Evolutionary conservation across 2,329 filamentous ascomycete genomes (phyloP), one percentile per base, ranked within the genome.

Genomic region (Arthrobotrys sinensis): DNA sequence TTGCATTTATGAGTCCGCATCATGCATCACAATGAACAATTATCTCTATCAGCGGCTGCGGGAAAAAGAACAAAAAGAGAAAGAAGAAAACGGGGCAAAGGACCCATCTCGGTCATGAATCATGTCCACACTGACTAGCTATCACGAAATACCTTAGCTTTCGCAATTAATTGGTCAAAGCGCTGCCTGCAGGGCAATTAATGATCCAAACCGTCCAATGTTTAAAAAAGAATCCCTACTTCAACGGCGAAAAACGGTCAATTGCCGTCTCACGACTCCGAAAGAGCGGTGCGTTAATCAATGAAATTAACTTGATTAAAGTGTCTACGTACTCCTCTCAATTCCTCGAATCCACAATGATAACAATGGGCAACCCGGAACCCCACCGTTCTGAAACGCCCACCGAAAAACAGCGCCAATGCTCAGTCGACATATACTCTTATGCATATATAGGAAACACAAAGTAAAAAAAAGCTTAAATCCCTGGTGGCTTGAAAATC

Each of bases 301-400:
- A n/a, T 21, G 19, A 60, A 60, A 40, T 21, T 12, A 57, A 45
- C 36, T 10, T 8, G 12, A 45, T n/a, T 43, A 28, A 3, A 43
- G 28, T 28, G 36, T 28, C 16, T 40, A 60, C 55, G 55, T 60
- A 43, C 55, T 28, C 40, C 12, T 16, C n/a, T n/a, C n/a, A n/a
- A 28, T 4, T 50, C 46, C 52, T 6, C 16, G 11, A 21, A 32
- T 6, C 52, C 52, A 45, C 52, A 19, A n/a, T 38, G 52, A 57
- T 57, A 57, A 57, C n/a, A 38, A 38, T 16, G 24, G 24, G 24
- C 24, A 28, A 34, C 32, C 24, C 16, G 32, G 7, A 38, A 38
- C 55, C 19, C 36, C 55, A 60, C 55, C 36, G 8, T n/a, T 28
- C 55, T 60, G 55, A 60, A 60, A 60, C 55, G 14, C 4, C n/a